Conservation (phyloP, 192 early-diverging fungal species). For the Phlyctochytrium arcticum region DNA sequence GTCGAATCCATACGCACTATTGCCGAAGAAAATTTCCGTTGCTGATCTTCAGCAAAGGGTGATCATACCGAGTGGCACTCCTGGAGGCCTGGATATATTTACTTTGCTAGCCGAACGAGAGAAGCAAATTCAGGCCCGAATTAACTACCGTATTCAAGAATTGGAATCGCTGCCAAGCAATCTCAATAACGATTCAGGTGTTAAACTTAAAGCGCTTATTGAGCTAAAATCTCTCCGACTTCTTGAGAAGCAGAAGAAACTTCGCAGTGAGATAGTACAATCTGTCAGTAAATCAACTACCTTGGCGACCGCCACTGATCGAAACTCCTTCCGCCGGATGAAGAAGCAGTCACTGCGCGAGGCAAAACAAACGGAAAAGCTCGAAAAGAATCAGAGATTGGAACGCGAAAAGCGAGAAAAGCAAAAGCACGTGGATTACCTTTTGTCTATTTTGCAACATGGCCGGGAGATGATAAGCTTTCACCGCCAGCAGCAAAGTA, state of each 20-base stretch:
- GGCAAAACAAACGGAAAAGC: slow-evolving; percentile 80
- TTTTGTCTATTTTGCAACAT: slow-evolving; percentile 68
- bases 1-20: slow-evolving; percentile 37
- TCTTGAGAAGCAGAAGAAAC: slow-evolving; percentile 69
- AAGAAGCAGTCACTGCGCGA: slow-evolving; percentile 69
- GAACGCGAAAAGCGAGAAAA: slow-evolving; percentile 85
- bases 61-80: slow-evolving; percentile 36
- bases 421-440: slow-evolving; percentile 73
- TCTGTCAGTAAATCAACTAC: slow-evolving; percentile 70
- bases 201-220: slow-evolving; percentile 74
- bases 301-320: slow-evolving; percentile 75
- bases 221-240: slow-evolving; percentile 86
- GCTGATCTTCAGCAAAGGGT: slow-evolving; percentile 22
- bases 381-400: slow-evolving; percentile 82
- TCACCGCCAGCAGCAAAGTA: slow-evolving; percentile 66
- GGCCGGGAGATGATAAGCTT: slow-evolving; percentile 63
- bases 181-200: slow-evolving; percentile 58
- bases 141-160: slow-evolving; percentile 75
- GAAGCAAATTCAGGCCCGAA: slow-evolving; percentile 60
- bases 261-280: slow-evolving; percentile 62
- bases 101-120: slow-evolving; percentile 76
- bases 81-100: slow-evolving; percentile 77
- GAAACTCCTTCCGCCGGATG: slow-evolving; percentile 65
- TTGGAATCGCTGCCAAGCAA: slow-evolving; percentile 66
- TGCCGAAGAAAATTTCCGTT: slow-evolving; percentile 55